Conservation (phyloP, 441 rosid genomes). For the Daphne laureola region DNA sequence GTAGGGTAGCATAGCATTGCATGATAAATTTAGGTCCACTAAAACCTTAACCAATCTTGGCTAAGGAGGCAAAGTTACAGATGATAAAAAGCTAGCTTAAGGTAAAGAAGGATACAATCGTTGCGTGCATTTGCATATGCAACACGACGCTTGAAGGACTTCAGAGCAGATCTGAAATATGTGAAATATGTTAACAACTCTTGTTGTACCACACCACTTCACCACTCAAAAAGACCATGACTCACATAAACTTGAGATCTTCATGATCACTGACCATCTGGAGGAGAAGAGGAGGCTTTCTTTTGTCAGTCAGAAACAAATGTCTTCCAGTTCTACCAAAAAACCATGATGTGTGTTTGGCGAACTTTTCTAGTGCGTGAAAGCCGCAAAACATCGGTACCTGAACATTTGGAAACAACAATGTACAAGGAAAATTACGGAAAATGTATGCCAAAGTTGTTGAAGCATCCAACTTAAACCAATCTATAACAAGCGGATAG, state of each 20-base stretch:
- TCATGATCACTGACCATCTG: constrained; percentile 57
- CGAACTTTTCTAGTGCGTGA: constrained; percentile 51
- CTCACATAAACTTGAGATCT: constrained; percentile 81
- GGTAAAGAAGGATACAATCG: constrained; percentile 63
- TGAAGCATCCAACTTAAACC: too few relatives aligned
- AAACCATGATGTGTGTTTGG: constrained; percentile 44
- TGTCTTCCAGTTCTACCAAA: constrained; percentile 88
- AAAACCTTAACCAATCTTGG: neutral
- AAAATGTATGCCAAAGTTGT: too few relatives aligned
- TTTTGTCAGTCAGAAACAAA: constrained; percentile 62
- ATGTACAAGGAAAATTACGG: constrained; percentile 1
- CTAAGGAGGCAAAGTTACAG: neutral
- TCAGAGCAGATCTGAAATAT: constrained; percentile 69
- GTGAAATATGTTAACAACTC: neutral
- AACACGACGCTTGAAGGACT: constrained; percentile 64
- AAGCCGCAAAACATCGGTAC: constrained; percentile 69
- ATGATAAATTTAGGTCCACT: neutral
- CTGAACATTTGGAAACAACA: constrained; percentile 25
- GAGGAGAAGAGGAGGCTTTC: constrained; percentile 72
- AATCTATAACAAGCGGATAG: too few relatives aligned
- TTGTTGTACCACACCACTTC: neutral
- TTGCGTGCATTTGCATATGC: constrained; percentile 72
- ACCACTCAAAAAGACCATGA: constrained; percentile 11
- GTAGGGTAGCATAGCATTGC: constrained; percentile 2
- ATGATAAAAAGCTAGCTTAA: constrained; percentile 1